phyloP scores from a whole-genome alignment of 2,329 filamentous ascomycete genomes.

The Zymoseptoria passerinii region DNA sequence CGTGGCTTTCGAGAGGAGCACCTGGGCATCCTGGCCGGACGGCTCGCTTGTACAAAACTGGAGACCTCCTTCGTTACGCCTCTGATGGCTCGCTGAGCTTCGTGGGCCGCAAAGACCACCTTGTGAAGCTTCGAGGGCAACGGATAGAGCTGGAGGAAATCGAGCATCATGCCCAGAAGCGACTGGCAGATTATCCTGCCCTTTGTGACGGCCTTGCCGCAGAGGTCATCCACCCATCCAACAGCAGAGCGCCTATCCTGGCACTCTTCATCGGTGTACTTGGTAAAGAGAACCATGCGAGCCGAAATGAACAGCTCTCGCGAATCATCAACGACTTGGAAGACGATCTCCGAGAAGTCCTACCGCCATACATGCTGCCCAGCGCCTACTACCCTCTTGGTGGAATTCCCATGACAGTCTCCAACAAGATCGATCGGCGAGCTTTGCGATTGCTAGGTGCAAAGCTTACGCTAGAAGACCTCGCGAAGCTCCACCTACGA shows the following conservation, averaged over 20 bases:
- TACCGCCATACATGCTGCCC: conserved; percentile 34
- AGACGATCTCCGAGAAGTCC: conserved; percentile 2
- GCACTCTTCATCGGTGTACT: background rate
- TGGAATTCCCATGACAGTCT: conserved; percentile 36
- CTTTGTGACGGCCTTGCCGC: background rate
- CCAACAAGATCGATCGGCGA: conserved; percentile 34
- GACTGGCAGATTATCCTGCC: background rate
- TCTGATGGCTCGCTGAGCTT: conserved; percentile 46
- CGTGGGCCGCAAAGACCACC: conserved; percentile 47
- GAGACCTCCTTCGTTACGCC: conserved; percentile 50
- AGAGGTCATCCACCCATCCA: background rate
- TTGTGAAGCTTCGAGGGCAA: conserved; percentile 57
- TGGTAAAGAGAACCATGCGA: too few relatives aligned
- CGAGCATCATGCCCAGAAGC: conserved; percentile 25
- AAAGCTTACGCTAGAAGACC: too few relatives aligned
- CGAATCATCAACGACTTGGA: background rate
- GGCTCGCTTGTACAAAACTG: conserved; percentile 48
- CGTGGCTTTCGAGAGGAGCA: conserved; percentile 14
- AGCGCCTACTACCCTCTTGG: conserved; percentile 37
- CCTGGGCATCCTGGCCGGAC: conserved; percentile 31
- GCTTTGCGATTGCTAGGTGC: conserved; percentile 39
- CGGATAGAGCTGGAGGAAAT: conserved; percentile 52
- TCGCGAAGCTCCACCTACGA: too few relatives aligned
- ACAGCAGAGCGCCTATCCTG: background rate
- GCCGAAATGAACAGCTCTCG: conserved; percentile 5